phyloP scores from a whole-genome alignment of 1,284 basidiomycete genomes.

The Apiotrichum gamsii region DNA sequence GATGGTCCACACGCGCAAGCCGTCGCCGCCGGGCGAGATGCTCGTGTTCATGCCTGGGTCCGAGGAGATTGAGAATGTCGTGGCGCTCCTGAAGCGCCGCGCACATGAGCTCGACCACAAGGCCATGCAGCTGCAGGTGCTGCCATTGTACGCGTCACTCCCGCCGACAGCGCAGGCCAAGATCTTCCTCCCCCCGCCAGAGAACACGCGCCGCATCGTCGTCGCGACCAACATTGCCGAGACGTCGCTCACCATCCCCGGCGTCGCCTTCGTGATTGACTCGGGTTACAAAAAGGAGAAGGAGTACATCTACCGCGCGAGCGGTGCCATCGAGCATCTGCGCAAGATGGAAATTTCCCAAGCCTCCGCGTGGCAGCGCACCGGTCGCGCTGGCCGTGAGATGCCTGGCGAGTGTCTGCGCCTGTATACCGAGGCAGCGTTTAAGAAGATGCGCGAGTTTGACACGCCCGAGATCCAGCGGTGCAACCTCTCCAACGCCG shows the following conservation, averaged over 20 bases:
- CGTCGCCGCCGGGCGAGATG: slow-evolving; percentile 66
- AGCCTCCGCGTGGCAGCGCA: slow-evolving; percentile 72
- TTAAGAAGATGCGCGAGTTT: slow-evolving; percentile 59
- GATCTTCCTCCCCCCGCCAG: slow-evolving; percentile 66
- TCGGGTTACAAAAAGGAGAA: slow-evolving; percentile 95
- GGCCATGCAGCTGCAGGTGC: slow-evolving; percentile 60
- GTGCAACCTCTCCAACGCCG: slow-evolving; percentile 71
- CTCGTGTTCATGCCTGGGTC: slow-evolving; percentile 93
- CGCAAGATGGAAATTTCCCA: slow-evolving; percentile 78
- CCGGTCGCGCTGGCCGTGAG: slow-evolving; percentile 89
- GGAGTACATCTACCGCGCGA: slow-evolving; percentile 64
- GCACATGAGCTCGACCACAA: slow-evolving; percentile 59
- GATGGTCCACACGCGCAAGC: slow-evolving; percentile 75
- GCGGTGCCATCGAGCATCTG: slow-evolving; percentile 84
- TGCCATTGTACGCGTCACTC: slow-evolving; percentile 78
- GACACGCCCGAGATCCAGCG: slow-evolving; percentile 82
- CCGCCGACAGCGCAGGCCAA: slow-evolving; percentile 69
- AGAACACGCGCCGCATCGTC: slow-evolving; percentile 76
- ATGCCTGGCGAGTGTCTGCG: slow-evolving; percentile 78
- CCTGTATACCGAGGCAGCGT: slow-evolving; percentile 76
- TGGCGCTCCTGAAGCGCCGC: slow-evolving; percentile 63
- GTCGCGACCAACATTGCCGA: slow-evolving; percentile 96
- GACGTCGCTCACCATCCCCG: slow-evolving; percentile 95
- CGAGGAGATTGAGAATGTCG: slow-evolving; percentile 89
- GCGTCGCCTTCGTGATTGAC: slow-evolving; percentile 91